Evolutionary conservation across 495 filamentous ascomycete genomes (phyloP).

Genomic region (Podospora pseudocomata): DNA sequence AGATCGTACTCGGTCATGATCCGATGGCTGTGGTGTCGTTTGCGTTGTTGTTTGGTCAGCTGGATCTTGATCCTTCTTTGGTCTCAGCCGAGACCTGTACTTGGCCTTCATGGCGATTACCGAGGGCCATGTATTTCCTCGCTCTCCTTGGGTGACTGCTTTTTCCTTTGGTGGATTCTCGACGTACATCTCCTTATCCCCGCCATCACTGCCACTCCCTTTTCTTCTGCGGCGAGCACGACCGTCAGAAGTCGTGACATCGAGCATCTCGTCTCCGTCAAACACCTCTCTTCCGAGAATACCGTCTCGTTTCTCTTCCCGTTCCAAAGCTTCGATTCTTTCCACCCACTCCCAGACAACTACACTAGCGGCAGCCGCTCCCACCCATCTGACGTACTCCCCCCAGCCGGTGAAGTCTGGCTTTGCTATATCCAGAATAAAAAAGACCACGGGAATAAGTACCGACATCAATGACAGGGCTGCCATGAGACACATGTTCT

Average conservation of each 20-base stretch:
- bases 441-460: conserved; percentile 90
- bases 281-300: conserved; percentile 93
- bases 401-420: conserved; percentile 90
- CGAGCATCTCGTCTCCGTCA: conserved; percentile 94
- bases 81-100: conserved; percentile 35
- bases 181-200: conserved; percentile 25
- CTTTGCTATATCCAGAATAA: conserved; percentile 87
- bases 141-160: conserved; percentile 8
- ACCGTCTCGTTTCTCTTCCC: conserved; percentile 93
- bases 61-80: conserved; percentile 23
- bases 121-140: conserved; percentile 44
- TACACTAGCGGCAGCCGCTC: conserved; percentile 90
- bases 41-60: conserved; percentile 16
- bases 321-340: conserved; percentile 91
- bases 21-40: conserved; percentile 23
- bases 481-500: conserved; percentile 84
- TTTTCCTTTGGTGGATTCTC: conserved; percentile 22
- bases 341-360: conserved; percentile 99
- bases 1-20: conserved; percentile 36
- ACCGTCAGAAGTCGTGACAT: conserved; percentile 55
- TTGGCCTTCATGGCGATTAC: conserved; percentile 42
- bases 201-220: conserved; percentile 19
- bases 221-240: conserved; percentile 38
- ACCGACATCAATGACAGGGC: conserved; percentile 73
- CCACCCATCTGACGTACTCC: conserved; percentile 96